These are phyloP conservation scores for Lagerstroemia speciosa DNA, from an alignment of 345 rosid species.

Conservation along the genomic window DNA sequence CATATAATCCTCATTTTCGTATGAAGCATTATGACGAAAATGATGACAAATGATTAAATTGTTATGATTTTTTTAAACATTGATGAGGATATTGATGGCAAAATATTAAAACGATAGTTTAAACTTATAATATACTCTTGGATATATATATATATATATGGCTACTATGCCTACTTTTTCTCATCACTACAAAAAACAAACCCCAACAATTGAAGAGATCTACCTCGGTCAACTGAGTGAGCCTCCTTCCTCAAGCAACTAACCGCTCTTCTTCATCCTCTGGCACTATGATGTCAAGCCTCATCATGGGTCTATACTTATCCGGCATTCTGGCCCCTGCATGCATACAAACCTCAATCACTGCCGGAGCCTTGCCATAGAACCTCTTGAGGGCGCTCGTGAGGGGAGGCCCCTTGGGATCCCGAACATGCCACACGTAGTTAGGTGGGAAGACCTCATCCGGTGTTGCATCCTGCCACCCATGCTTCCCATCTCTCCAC, in stretches of 20 bases:
- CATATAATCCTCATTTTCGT: too few relatives aligned
- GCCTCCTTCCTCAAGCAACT: slow-evolving; percentile 35
- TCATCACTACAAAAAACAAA: background rate
- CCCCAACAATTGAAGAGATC: background rate
- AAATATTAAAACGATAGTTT: too few relatives aligned
- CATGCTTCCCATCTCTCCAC: slow-evolving; percentile 97
- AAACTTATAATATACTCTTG: too few relatives aligned
- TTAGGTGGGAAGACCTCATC: slow-evolving; percentile 73
- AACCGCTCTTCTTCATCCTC: slow-evolving; percentile 54
- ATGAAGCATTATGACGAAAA: too few relatives aligned
- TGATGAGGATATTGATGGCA: too few relatives aligned
- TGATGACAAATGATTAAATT: too few relatives aligned
- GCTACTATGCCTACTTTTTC: too few relatives aligned
- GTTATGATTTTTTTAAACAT: too few relatives aligned
- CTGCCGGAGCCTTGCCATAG: slow-evolving; percentile 84
- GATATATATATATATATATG: too few relatives aligned
- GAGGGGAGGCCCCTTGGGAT: slow-evolving; percentile 59
- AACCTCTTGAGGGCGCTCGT: slow-evolving; percentile 49
- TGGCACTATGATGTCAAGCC: slow-evolving; percentile 83
- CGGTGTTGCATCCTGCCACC: slow-evolving; percentile 81
- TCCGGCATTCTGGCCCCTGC: slow-evolving; percentile 60
- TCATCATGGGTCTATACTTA: slow-evolving; percentile 77
- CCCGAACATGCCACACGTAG: slow-evolving; percentile 70
- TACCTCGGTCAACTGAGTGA: background rate
- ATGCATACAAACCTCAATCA: slow-evolving; percentile 75